Percentiles rank a stretch among this genome's conserved stretches.
phyloP scores from a whole-genome alignment of 495 filamentous ascomycete genomes.

The Penicillium goetzii region DNA sequence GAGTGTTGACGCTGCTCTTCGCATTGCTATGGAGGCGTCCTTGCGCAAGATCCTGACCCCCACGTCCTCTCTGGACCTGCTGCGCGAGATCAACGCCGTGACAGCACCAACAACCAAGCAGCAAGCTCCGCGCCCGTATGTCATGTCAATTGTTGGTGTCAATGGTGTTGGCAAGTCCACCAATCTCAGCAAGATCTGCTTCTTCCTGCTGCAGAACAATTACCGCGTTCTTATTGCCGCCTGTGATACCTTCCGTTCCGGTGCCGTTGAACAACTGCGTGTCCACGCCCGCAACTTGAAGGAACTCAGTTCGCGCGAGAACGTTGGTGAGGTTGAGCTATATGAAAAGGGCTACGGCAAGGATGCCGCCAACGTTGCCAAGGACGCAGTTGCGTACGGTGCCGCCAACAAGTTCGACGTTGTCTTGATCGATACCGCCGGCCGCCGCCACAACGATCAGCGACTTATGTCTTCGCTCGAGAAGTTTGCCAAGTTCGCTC shows the following conservation, averaged over 20 bases:
- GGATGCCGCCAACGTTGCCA: slow-evolving; percentile 92
- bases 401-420: slow-evolving; percentile 80
- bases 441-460: slow-evolving; percentile 91
- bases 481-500: slow-evolving; percentile 94
- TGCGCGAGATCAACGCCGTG: slow-evolving; percentile 86
- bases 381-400: slow-evolving; percentile 85
- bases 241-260: slow-evolving; percentile 96
- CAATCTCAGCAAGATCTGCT: slow-evolving; percentile 94
- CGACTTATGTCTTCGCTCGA: slow-evolving; percentile 92
- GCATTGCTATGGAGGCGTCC: slow-evolving; percentile 83
- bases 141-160: slow-evolving; percentile 96
- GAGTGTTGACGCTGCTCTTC: slow-evolving; percentile 82
- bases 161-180: slow-evolving; percentile 98
- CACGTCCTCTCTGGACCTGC: slow-evolving; percentile 88
- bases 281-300: slow-evolving; percentile 91
- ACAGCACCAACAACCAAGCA: slow-evolving; percentile 59
- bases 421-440: slow-evolving; percentile 95
- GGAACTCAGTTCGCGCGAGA: slow-evolving; percentile 80
- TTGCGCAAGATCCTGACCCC: slow-evolving; percentile 94
- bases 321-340: slow-evolving; percentile 76
- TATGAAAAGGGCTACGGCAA: slow-evolving; percentile 98
- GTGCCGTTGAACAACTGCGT: slow-evolving; percentile 93
- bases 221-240: slow-evolving; percentile 95
- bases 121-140: slow-evolving; percentile 76
- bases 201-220: slow-evolving; percentile 95